phyloP scores from a whole-genome alignment of 495 filamentous ascomycete species.

The Pyrenopolyporus hunteri region DNA sequence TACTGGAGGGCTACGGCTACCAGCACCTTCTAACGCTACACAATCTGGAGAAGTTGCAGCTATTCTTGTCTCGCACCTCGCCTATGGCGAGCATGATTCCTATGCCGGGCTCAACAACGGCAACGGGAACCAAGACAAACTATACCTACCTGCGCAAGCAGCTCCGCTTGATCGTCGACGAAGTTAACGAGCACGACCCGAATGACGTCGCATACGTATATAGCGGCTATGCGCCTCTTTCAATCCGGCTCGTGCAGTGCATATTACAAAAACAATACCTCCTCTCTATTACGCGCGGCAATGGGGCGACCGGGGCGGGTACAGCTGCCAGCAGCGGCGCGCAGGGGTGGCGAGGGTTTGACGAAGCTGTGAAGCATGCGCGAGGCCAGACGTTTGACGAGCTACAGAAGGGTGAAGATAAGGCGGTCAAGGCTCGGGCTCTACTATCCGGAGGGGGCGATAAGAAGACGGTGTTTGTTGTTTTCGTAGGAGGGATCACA shows the following conservation, averaged over 20 bases:
- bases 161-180: constrained; percentile 89
- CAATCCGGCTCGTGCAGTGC: constrained; percentile 92
- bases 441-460: constrained; percentile 75
- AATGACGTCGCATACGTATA: constrained; percentile 97
- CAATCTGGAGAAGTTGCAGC: constrained; percentile 86
- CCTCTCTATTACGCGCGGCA: constrained; percentile 68
- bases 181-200: constrained; percentile 96
- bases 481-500: constrained; percentile 92
- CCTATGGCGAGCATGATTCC: constrained; percentile 74
- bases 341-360: constrained; percentile 89
- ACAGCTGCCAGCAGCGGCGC: constrained; percentile 61
- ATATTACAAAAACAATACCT: constrained; percentile 89
- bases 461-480: constrained; percentile 86
- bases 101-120: constrained; percentile 58
- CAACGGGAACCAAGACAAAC: constrained; percentile 78
- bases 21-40: constrained; percentile 91
- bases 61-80: constrained; percentile 74
- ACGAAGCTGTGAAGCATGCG: constrained; percentile 84
- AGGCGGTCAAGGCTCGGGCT: constrained; percentile 85
- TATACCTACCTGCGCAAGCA: constrained; percentile 85
- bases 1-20: constrained; percentile 92
- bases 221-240: constrained; percentile 93
- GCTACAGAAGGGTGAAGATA: constrained; percentile 91
- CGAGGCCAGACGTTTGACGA: constrained; percentile 89
- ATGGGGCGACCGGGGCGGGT: constrained; percentile 52